Conservation (phyloP, 306 rosid genomes). For the Argentina anserina region DNA sequence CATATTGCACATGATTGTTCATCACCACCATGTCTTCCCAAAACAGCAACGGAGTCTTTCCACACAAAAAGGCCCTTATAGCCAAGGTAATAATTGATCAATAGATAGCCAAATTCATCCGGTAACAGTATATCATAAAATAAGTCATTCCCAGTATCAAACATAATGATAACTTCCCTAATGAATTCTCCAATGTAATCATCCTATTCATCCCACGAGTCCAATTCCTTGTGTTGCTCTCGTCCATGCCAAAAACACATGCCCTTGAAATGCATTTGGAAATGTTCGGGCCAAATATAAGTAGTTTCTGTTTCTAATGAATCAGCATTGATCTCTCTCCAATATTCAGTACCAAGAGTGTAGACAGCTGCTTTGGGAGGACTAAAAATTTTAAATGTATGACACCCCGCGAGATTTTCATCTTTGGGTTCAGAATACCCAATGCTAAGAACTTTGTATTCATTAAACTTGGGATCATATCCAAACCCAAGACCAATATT, state of each 20-base stretch:
- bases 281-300: background rate
- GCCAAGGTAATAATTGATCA: background rate
- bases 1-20: background rate
- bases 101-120: background rate
- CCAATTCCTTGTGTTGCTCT: background rate
- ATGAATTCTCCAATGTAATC: accelerated
- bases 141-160: background rate
- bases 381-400: too few species aligned
- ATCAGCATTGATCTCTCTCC: background rate
- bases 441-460: background rate
- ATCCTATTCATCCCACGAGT: background rate
- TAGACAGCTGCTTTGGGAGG: background rate
- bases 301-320: background rate
- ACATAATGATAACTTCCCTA: background rate
- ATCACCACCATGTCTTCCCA: too few species aligned
- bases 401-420: too few species aligned
- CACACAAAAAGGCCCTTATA: background rate
- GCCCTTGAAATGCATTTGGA: background rate
- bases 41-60: background rate
- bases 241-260: background rate
- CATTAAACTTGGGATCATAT: background rate
- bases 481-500: background rate
- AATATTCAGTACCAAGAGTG: background rate
- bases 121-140: background rate
- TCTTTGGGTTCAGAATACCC: background rate